Evolutionary conservation across 805 yeast species (phyloP).

Genomic region (Wickerhamiella azyma): DNA sequence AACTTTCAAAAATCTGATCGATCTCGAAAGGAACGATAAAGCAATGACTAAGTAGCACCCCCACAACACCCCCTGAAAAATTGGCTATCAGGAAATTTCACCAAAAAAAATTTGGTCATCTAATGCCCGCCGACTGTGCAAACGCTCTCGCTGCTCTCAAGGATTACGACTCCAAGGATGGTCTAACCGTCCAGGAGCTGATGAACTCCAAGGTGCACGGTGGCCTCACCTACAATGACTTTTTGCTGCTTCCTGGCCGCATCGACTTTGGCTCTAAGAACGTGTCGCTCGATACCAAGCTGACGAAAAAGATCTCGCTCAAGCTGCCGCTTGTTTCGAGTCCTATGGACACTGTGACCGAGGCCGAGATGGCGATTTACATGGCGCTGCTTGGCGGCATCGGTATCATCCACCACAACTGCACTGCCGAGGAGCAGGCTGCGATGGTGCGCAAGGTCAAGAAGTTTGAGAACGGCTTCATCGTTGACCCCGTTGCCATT

Average conservation of each 20-base stretch:
- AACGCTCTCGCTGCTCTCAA: slow-evolving; percentile 53
- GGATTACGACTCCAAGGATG: slow-evolving; percentile 62
- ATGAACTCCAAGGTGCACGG: slow-evolving; percentile 87
- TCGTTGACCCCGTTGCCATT: slow-evolving; percentile 83
- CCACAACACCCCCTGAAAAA: too few species aligned
- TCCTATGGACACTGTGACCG: slow-evolving; percentile 99
- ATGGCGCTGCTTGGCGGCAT: slow-evolving; percentile 98
- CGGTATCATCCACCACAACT: slow-evolving; percentile 97
- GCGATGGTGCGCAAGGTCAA: slow-evolving; percentile 95
- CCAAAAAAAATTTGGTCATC: slow-evolving; percentile 5
- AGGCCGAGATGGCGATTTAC: slow-evolving; percentile 91
- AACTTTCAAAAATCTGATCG: too few species aligned
- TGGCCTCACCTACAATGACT: slow-evolving; percentile 95
- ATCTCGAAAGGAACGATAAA: too few species aligned
- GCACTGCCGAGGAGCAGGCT: slow-evolving; percentile 94
- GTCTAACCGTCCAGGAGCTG: slow-evolving; percentile 66
- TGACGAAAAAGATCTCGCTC: slow-evolving; percentile 83
- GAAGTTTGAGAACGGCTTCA: slow-evolving; percentile 95
- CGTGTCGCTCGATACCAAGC: slow-evolving; percentile 68
- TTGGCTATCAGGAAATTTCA: not conserved
- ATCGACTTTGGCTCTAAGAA: slow-evolving; percentile 69
- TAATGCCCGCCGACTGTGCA: slow-evolving; percentile 2
- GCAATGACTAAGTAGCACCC: too few species aligned
- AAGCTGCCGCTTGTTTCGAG: slow-evolving; percentile 93
- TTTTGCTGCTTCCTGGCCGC: slow-evolving; percentile 89